Evolutionary conservation across 306 rosid genomes (phyloP).

Genomic region (Oxytropis ochrocephala): DNA sequence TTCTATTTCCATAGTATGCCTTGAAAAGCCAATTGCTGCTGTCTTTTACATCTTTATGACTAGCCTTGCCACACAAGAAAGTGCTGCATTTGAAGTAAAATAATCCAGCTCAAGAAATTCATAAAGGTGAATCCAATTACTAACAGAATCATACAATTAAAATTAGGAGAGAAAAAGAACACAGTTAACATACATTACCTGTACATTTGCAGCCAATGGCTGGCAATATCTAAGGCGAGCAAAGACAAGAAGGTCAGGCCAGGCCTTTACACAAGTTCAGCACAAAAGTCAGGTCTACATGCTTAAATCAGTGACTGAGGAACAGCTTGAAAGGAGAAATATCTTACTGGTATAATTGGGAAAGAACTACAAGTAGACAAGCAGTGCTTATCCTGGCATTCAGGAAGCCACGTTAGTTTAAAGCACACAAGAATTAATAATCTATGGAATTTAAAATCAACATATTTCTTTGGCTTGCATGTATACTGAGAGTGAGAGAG

Average conservation of each 20-base stretch:
- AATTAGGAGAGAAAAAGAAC: neutral
- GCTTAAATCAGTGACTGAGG: conserved; percentile 10
- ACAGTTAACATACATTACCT: conserved; percentile 41
- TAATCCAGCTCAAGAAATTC: conserved; percentile 8
- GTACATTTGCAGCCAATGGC: conserved; percentile 99
- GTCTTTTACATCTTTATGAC: conserved; percentile 98
- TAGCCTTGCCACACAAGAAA: conserved; percentile 79
- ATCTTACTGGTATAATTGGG: conserved; percentile 78
- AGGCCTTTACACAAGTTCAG: conserved; percentile 59
- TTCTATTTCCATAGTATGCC: conserved; percentile 84
- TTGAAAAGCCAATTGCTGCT: conserved; percentile 89
- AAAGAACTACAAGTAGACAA: conserved; percentile 85
- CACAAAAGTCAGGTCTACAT: conserved; percentile 29
- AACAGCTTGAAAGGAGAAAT: conserved; percentile 8
- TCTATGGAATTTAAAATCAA: neutral
- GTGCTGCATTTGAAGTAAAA: conserved; percentile 54
- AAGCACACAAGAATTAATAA: conserved; percentile 13
- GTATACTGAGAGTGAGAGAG: neutral
- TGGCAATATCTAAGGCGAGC: conserved; percentile 88
- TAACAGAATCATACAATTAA: neutral
- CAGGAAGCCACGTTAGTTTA: conserved; percentile 29
- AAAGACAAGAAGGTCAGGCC: conserved; percentile 73
- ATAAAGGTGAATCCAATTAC: conserved; percentile 5
- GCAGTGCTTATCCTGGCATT: conserved; percentile 91
- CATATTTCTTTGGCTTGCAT: conserved; percentile 9